Base-by-base conservation (phyloP, 371 early-diverging fungal species). In the Fennellomyces sp. region DNA sequence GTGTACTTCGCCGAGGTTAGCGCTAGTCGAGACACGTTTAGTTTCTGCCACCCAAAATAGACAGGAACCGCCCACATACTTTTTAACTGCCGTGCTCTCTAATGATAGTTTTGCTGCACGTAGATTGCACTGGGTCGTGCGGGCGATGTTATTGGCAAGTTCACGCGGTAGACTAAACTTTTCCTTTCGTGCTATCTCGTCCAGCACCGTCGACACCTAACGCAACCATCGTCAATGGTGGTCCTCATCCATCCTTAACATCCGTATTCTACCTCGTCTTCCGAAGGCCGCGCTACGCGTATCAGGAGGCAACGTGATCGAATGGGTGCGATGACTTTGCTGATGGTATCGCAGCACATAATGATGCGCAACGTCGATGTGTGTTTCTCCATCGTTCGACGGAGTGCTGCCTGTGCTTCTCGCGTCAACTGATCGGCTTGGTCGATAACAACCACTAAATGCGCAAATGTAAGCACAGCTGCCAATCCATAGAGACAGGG, bases 321-420 rank as follows among this genome's bases (percentile, higher is more conserved):
- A 57, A 99, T 92, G 1, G 99, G 99, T 13, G 91, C 78, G 70
- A 99, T 98, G 61, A 99, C 92, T 66, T 90, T 93, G 55, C 92
- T 91, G 0, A 97, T 87, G 42, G 92, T 88, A 55, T 91, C 93
- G 67, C 94, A 92, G 75, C 98, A 94, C 56, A 99, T 68, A 62
- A 99, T 94, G 23, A 99, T 78, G 27, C 99, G 91, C 65, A 99
- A 83, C 67, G 94, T 96, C 21, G 73, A 62, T 76, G 93, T 95
- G 77, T 99, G 99, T 75, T 96, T 95, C 80, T 99, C 99, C 97
- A 99, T 99, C 2, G 99, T 99, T 27, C 99, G 85, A 63, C 99
- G 88, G 52, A 99, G 87, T 15, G 96, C 99, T 33, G 97, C 94
- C 81, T 99, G 99, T 8, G 99, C 99, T 59, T 97, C 97, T 58